Evolutionary conservation across 169 alveolate genomes (phyloP).

Genomic region (Plasmodium coatneyi): DNA sequence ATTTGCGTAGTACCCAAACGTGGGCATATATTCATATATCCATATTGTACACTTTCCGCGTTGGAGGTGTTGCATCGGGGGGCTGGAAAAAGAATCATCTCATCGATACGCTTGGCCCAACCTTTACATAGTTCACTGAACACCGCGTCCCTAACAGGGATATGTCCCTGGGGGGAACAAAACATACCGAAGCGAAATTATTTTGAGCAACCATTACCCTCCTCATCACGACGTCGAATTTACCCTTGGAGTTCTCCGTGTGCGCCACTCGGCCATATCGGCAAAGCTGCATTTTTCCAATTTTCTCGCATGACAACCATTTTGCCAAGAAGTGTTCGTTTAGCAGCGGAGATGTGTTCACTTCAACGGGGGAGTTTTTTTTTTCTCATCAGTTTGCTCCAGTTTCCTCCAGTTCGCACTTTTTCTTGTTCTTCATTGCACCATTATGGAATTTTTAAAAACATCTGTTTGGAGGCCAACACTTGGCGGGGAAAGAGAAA

Average conservation of each 20-base stretch:
- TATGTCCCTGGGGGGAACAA: not conserved
- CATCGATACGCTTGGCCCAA: not conserved
- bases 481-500: not conserved
- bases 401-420: not conserved
- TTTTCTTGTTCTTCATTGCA: not conserved
- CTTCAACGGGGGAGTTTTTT: not conserved
- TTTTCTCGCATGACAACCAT: not conserved
- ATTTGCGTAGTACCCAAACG: not conserved
- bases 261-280: not conserved
- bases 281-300: not conserved
- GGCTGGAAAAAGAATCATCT: not conserved
- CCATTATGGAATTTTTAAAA: not conserved
- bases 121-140: not conserved
- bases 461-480: not conserved
- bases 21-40: not conserved
- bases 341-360: not conserved
- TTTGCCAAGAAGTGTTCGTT: not conserved
- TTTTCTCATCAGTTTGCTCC: not conserved
- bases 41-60: not conserved
- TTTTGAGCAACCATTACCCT: not conserved
- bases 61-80: not conserved
- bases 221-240: not conserved
- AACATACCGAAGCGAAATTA: not conserved
- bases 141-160: not conserved
- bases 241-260: not conserved